phyloP scores from a whole-genome alignment of 257 asterid species.

The Solanum corneliomulleri region DNA sequence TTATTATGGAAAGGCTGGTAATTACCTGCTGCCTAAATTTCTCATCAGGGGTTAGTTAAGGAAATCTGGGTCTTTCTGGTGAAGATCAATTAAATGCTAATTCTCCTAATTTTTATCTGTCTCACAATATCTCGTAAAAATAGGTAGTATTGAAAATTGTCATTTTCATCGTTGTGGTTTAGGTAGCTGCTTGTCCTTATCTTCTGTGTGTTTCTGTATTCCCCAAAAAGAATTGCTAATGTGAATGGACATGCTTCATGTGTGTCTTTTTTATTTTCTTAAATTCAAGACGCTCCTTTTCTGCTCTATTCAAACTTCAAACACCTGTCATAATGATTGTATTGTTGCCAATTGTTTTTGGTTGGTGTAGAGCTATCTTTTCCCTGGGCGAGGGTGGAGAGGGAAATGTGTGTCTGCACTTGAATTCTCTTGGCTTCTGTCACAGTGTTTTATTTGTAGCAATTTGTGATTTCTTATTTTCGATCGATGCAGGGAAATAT shows the following conservation, averaged over 20 bases:
- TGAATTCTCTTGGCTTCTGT: background rate
- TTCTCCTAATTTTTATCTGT: background rate
- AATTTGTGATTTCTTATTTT: background rate
- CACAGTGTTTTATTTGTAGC: background rate
- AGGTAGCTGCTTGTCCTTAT: background rate
- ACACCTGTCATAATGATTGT: background rate
- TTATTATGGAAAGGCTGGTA: constrained; percentile 90
- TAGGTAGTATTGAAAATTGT: background rate
- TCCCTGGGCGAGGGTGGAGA: background rate
- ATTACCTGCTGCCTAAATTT: background rate
- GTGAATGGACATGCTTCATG: background rate
- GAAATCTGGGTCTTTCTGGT: background rate
- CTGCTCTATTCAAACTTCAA: background rate
- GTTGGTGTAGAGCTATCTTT: background rate
- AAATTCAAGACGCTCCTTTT: background rate
- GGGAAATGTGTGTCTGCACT: background rate
- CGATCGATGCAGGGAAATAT: constrained; percentile 46
- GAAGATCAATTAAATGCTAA: background rate
- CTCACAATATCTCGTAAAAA: background rate
- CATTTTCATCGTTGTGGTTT: background rate
- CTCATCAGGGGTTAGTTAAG: background rate
- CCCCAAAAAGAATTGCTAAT: background rate
- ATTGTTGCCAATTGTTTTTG: background rate
- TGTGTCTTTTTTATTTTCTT: background rate
- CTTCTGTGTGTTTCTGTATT: background rate